Evolutionary conservation across 306 rosid species (phyloP).

Genomic region (Prinsepia uniflora): DNA sequence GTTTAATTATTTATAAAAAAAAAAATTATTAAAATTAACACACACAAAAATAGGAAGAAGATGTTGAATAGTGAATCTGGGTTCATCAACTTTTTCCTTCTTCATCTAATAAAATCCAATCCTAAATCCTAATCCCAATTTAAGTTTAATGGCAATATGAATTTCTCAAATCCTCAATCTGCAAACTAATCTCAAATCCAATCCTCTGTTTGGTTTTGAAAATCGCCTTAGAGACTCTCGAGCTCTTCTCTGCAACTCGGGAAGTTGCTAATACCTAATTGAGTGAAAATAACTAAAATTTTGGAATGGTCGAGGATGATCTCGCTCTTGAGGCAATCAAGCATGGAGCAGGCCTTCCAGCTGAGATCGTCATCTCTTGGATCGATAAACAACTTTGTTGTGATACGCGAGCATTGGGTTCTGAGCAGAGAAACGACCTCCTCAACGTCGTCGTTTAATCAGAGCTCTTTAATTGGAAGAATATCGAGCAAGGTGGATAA

Average conservation of each 20-base stretch:
- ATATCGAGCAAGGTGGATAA: constrained; percentile 70
- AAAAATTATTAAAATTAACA: too few relatives aligned
- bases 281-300: constrained; percentile 43
- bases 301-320: constrained; percentile 51
- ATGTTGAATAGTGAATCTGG: too few relatives aligned
- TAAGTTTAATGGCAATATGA: too few relatives aligned
- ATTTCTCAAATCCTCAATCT: too few relatives aligned
- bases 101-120: too few relatives aligned
- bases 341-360: constrained; percentile 37
- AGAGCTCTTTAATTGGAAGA: constrained; percentile 50
- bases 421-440: constrained; percentile 58
- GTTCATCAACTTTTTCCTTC: too few relatives aligned
- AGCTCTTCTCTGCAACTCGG: constrained; percentile 70
- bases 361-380: constrained; percentile 42
- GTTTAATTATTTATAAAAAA: too few relatives aligned
- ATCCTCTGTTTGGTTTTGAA: constrained; percentile 61
- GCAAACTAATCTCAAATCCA: too few relatives aligned
- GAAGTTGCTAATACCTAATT: constrained; percentile 50
- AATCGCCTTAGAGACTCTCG: constrained; percentile 62
- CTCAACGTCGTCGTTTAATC: constrained; percentile 55
- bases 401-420: constrained; percentile 48
- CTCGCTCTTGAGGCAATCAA: constrained; percentile 61
- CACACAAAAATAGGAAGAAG: too few relatives aligned
- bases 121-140: too few relatives aligned
- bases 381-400: constrained; percentile 20